Evolutionary conservation across 495 filamentous ascomycete genomes (phyloP).

Genomic region (Talaromyces wortmannii): DNA sequence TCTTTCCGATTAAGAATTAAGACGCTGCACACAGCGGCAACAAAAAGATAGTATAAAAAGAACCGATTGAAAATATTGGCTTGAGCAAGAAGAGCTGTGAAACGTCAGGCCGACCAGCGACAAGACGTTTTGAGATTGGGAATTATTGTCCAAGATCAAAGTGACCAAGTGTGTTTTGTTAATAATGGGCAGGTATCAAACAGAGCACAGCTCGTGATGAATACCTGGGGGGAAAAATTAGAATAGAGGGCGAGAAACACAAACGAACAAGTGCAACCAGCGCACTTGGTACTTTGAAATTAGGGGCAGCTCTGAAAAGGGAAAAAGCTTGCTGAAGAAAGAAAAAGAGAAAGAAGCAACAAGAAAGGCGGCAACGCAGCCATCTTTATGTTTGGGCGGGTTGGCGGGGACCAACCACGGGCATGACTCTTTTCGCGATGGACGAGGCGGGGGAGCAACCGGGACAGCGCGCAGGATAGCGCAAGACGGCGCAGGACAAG

Average conservation of each 20-base stretch:
- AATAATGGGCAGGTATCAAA: slow-evolving; percentile 20
- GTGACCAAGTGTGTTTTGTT: slow-evolving; percentile 12
- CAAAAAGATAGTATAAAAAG: slow-evolving; percentile 14
- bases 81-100: slow-evolving; percentile 54
- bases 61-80: slow-evolving; percentile 12
- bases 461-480: not conserved
- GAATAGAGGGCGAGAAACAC: slow-evolving; percentile 49
- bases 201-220: slow-evolving; percentile 38
- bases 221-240: slow-evolving; percentile 20
- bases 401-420: not conserved
- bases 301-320: slow-evolving; percentile 54
- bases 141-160: slow-evolving; percentile 8
- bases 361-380: slow-evolving; percentile 29
- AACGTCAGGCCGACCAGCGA: slow-evolving; percentile 46
- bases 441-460: not conserved
- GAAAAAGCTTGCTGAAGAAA: slow-evolving; percentile 69
- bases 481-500: not conserved
- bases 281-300: slow-evolving; percentile 41
- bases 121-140: slow-evolving; percentile 23
- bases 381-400: slow-evolving; percentile 16
- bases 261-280: slow-evolving; percentile 41
- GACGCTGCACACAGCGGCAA: not conserved
- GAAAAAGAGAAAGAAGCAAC: slow-evolving; percentile 36
- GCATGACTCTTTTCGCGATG: not conserved
- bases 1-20: not conserved